Base-by-base conservation (phyloP, 192 early-diverging fungal species). In the Coemansia sp. region DNA sequence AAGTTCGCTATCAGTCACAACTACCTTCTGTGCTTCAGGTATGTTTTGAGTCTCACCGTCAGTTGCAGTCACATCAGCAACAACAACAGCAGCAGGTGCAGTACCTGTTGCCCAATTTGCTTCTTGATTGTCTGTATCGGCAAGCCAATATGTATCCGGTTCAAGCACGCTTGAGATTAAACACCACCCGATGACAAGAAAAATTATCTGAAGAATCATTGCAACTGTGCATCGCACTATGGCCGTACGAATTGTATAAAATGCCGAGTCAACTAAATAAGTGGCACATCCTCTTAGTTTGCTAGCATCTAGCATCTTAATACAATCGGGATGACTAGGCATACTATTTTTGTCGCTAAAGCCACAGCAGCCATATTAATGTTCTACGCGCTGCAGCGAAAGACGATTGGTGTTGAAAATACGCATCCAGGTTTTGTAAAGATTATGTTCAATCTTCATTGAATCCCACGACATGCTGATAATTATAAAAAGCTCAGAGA, bases 281-380 rank as follows among this genome's bases (percentile, higher is more conserved):
- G 20, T 11, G 20, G 64, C n/a, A 51, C 76, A 79, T 4, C 76
- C 76, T 2, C 50, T 22, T 1, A 55, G 58, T 0, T 21, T 0
- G 4, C 14, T 39, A 30, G 23, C 0, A 2, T 23, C 8, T 55
- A 27, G 23, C n/a, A n/a, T 25, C 22, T 42, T 14, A 1, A 25
- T 20, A 22, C 75, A 77, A 23, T 42, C 31, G 6, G 31, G 54
- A 31, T 65, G 71, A 39, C 80, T 77, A 0, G 84, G 76, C 68
- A 81, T 72, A 46, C 83, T 75, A 0, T 31, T 42, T 0, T 54
- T 39, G 22, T 69, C 66, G 30, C 55, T 54, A 42, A 85, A 85
- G 23, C 84, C 84, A 52, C 84, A 83, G 42, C 84, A 85, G 8
- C 80, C 80, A 54, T 71, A 83, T 24, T 57, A 57, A 25, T 78